phyloP scores from a whole-genome alignment of 768 basidiomycete genomes.

The Phlegmacium glaucopus region DNA sequence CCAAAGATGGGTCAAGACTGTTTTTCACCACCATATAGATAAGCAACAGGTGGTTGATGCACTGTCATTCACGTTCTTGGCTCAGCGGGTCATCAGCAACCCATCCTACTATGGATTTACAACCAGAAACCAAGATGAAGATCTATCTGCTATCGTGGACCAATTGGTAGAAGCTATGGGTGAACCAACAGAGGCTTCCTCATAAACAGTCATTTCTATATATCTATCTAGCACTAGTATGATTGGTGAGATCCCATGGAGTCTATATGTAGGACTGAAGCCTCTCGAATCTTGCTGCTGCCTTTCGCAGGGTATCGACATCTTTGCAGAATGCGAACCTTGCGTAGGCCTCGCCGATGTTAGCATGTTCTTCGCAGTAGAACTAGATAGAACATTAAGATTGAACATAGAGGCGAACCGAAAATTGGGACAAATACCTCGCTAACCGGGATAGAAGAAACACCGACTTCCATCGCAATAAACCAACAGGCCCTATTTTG shows the following conservation, averaged over 20 bases:
- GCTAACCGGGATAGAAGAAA: conserved; percentile 93
- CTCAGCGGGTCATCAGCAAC: conserved; percentile 68
- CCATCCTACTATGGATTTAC: conserved; percentile 78
- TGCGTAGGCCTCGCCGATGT: conserved; percentile 82
- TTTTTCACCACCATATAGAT: conserved; percentile 15
- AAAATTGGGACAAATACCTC: conserved; percentile 55
- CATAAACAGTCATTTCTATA: too few relatives aligned
- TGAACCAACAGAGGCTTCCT: conserved; percentile 1
- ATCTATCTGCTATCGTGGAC: conserved; percentile 72
- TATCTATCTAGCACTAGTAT: too few relatives aligned
- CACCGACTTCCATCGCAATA: conserved; percentile 85
- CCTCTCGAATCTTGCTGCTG: conserved; percentile 61
- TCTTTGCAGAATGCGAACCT: conserved; percentile 98
- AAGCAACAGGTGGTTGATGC: conserved; percentile 74
- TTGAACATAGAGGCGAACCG: background rate
- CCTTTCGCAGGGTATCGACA: conserved; percentile 71
- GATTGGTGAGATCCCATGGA: too few relatives aligned
- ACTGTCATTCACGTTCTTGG: conserved; percentile 80
- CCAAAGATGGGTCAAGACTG: conserved; percentile 22
- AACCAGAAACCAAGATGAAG: conserved; percentile 43
- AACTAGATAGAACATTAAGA: conserved; percentile 50
- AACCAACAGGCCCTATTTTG: conserved; percentile 84
- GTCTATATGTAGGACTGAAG: background rate
- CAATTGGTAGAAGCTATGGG: conserved; percentile 25
- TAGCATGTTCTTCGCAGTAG: conserved; percentile 84